Percentiles rank a stretch among this genome's conserved stretches.
Conservation (phyloP, 2,329 filamentous ascomycete genomes). For the Botrytis fabae region DNA sequence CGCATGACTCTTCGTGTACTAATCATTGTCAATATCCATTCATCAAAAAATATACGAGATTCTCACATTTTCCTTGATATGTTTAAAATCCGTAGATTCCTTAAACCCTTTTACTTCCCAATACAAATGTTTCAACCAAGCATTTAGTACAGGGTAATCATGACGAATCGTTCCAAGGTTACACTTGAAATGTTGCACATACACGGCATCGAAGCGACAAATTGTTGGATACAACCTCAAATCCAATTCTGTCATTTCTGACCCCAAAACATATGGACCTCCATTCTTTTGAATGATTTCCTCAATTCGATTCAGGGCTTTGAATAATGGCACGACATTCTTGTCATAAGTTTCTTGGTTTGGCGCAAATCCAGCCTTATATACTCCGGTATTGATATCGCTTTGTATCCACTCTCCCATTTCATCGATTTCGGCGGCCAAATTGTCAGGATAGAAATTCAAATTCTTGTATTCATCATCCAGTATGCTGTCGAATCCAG, state of each 20-base stretch:
- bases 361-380: conserved; percentile 78
- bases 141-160: conserved; percentile 53
- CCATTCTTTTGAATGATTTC: conserved; percentile 54
- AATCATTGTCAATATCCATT: conserved; percentile 45
- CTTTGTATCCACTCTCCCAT: conserved; percentile 79
- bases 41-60: too few species aligned
- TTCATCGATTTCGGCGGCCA: conserved; percentile 27
- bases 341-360: conserved; percentile 78
- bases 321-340: conserved; percentile 69
- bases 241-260: conserved; percentile 67
- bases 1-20: conserved; percentile 82
- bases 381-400: conserved; percentile 66
- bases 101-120: conserved; percentile 60
- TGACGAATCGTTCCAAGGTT: conserved; percentile 63
- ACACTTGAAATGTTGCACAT: conserved; percentile 64
- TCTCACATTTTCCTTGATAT: conserved; percentile 53
- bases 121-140: conserved; percentile 65
- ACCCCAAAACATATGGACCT: conserved; percentile 58
- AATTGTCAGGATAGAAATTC: conserved; percentile 18
- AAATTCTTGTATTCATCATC: conserved; percentile 20
- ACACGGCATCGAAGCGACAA: conserved; percentile 66
- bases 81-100: conserved; percentile 36
- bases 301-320: conserved; percentile 74
- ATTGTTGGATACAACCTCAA: conserved; percentile 67
- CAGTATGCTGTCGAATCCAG: conserved; percentile 44